Evolutionary conservation across 2,329 filamentous ascomycete genomes (phyloP), one percentile per base, ranked within the genome.

Genomic region (Fusarium papillatum): DNA sequence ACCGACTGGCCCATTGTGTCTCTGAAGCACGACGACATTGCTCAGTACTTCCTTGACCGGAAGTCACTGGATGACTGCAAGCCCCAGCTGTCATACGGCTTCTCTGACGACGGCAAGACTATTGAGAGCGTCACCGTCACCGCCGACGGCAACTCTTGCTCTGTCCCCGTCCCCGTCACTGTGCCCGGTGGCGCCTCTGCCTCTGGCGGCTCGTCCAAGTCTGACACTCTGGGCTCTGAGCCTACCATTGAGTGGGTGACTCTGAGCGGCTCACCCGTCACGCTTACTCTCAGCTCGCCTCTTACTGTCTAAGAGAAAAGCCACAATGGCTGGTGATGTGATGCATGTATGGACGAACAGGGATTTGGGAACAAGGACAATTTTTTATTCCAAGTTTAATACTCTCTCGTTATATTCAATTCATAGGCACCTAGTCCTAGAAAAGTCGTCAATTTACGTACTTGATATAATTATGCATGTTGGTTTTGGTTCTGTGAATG

Each of bases 181-280:
- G 59, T 76, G 19, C 48, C 70, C 3, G 70, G 72, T 11, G 74
- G 74, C 14, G 43, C 62, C 7, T 39, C 48, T n/a, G 50, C 50
- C 11, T 55, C 50, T 14, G 50, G 50, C 50, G 50, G 50, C 17
- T 55, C 50, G 6, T 55, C 50, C 11, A 24, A 7, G 2, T 14
- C 67, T 14, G 74, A 76, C 19, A 41, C 34, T n/a, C 41, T 76
- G 22, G 74, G 74, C 16, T 43, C 64, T n/a, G 74, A 76, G 34
- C 74, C 74, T 26, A 66, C 74, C 1, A 76, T 76, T 11, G 66
- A 76, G 26, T 76, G 74, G 74, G 72, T 76, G 1, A 70, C 63
- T 9, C 24, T 76, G 29, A 65, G 38, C 22, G 74, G 72, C 14
- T 70, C 72, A 3, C 48, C 74, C 22, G 74, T 76, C 1, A 76